Evolutionary conservation across 345 rosid species (phyloP).

Genomic region (Brassica rapa): DNA sequence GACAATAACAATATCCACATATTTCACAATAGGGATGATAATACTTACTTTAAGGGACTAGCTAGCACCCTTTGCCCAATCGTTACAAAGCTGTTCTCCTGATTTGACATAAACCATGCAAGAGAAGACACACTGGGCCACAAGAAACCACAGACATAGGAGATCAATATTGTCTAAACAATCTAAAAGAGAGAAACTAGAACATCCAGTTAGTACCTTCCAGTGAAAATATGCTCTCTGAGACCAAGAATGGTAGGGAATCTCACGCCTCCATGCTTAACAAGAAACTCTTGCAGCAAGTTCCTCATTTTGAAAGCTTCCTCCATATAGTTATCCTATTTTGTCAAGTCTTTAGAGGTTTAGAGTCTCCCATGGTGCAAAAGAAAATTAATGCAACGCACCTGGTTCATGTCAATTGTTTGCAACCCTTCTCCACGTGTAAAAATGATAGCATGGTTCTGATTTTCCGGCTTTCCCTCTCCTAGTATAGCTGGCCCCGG

Average conservation of each 20-base stretch:
- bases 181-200: background rate
- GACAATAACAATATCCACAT: slow-evolving; percentile 1
- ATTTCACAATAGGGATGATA: slow-evolving; percentile 7
- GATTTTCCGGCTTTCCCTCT: slow-evolving; percentile 69
- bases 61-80: slow-evolving; percentile 80
- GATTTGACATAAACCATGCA: slow-evolving; percentile 92
- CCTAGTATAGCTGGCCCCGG: slow-evolving; percentile 65
- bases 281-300: slow-evolving; percentile 73
- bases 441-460: slow-evolving; percentile 65
- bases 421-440: slow-evolving; percentile 68
- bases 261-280: slow-evolving; percentile 71
- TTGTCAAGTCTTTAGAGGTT: slow-evolving; percentile 8
- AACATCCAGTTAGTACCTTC: slow-evolving; percentile 50
- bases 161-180: slow-evolving; percentile 14
- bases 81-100: slow-evolving; percentile 83
- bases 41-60: slow-evolving; percentile 65
- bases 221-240: slow-evolving; percentile 87
- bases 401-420: slow-evolving; percentile 72
- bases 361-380: background rate
- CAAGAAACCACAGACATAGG: slow-evolving; percentile 26
- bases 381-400: slow-evolving; percentile 8
- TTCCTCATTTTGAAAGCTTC: slow-evolving; percentile 88
- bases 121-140: slow-evolving; percentile 77
- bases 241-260: slow-evolving; percentile 74
- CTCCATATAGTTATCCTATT: slow-evolving; percentile 82